Evolutionary conservation across 495 filamentous ascomycete genomes (phyloP), one percentile per base, ranked within the genome.

Genomic region (Trichoderma orchidacearum): DNA sequence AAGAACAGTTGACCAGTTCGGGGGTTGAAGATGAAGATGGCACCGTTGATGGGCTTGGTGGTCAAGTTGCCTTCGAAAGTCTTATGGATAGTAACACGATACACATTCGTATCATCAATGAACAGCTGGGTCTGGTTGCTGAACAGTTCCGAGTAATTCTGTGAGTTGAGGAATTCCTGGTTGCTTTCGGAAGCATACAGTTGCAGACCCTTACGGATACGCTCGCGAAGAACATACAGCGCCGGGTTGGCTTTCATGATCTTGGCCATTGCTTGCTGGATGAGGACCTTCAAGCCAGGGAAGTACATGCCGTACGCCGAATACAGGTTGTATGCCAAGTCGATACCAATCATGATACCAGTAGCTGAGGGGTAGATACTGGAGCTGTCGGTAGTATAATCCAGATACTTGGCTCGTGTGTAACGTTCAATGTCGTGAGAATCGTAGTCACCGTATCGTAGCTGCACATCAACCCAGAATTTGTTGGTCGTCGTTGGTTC

Each of bases 21-120:
- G 17, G 94, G 94, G 66, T 97, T 99, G 83, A 99, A 96, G 71
- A 99, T 97, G 75, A 99, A 97, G 65, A 99, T 99, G 31, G 94
- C 94, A 65, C 94, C 94, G 71, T 99, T 99, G 75, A 99, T 99
- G 21, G 94, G 94, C 72, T 99, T 99, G 0, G 94, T 99, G 1
- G 94, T 99, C 77, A 99, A 75, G 64, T 99, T 99, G 60, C 94
- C 94, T 69, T 99, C 94, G 61, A 99, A 99, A 0, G 94, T 99
- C 80, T 99, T 99, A 79, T 99, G 94, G 51, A 99, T 97, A 1
- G 94, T 97, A 60, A 99, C 94, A 71, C 94, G 93, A 65, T 99
- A 99, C 55, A 97, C 95, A 62, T 99, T 99, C 48, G 94, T 99
- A 69, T 99, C 94, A 62, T 99, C 94, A 60, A 99, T 97, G 77